Conservation (phyloP, 164 flowering plant genomes). For the Annona cherimola region DNA sequence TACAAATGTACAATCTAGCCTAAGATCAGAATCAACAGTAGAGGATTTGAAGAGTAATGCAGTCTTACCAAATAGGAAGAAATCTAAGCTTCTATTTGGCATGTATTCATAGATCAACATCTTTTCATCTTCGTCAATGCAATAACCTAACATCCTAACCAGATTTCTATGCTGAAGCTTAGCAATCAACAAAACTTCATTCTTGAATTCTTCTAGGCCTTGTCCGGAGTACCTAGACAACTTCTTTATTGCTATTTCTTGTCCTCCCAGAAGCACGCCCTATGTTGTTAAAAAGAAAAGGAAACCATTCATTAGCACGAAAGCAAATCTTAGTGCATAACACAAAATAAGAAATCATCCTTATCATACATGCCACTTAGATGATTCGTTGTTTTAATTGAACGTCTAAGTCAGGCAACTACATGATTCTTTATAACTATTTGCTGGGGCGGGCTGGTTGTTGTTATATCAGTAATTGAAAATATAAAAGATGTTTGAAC, state of each 20-base stretch:
- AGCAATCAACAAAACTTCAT: background rate
- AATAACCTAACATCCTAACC: constrained; percentile 1
- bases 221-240: background rate
- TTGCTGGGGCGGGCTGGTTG: no score
- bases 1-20: background rate
- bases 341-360: background rate
- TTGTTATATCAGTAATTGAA: no score
- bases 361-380: background rate
- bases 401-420: background rate
- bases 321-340: background rate
- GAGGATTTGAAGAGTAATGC: background rate
- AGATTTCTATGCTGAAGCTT: constrained; percentile 2
- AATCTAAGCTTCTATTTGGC: constrained; percentile 17
- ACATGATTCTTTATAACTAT: no score
- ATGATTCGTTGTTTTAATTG: background rate
- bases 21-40: background rate
- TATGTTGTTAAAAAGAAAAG: no score
- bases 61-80: constrained; percentile 3
- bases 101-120: constrained; percentile 23
- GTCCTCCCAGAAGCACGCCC: constrained; percentile 26
- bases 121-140: constrained; percentile 1
- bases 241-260: constrained; percentile 24
- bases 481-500: no score
- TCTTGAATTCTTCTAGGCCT: background rate
- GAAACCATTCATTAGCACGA: background rate